Percentiles rank a stretch among this genome's conserved stretches.
Evolutionary conservation across 192 early-diverging fungal genomes (phyloP).

Genomic region (Pecoramyces ruminantium): DNA sequence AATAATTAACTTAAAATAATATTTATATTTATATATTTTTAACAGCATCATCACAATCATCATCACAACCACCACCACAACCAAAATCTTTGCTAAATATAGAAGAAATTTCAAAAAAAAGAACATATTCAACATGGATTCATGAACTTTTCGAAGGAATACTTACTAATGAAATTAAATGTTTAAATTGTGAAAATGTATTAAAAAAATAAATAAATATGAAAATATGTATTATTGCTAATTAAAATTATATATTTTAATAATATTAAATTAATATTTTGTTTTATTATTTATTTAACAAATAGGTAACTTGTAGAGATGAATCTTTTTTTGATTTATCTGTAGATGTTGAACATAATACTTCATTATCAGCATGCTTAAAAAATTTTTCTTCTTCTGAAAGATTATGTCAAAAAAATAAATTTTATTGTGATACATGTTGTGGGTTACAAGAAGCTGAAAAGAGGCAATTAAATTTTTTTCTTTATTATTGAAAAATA

Average conservation of each 20-base stretch:
- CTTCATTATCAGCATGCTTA: conserved; percentile 86
- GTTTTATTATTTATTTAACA: too few species aligned
- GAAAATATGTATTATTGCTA: too few species aligned
- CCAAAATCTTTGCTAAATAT: conserved; percentile 10
- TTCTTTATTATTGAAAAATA: too few species aligned
- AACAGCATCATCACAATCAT: neutral
- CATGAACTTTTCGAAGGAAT: conserved; percentile 90
- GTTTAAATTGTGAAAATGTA: conserved; percentile 88
- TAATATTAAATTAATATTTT: too few species aligned
- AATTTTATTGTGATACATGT: conserved; percentile 94
- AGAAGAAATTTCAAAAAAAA: conserved; percentile 40
- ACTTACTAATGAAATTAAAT: conserved; percentile 91
- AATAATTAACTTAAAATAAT: too few species aligned
- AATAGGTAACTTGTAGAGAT: conserved; percentile 71
- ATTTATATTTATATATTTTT: neutral
- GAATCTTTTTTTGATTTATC: conserved; percentile 92
- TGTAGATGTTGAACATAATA: conserved; percentile 90
- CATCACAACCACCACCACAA: neutral
- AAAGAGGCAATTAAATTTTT: too few species aligned
- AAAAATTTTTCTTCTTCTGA: conserved; percentile 90
- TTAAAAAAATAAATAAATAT: neutral
- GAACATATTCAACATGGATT: conserved; percentile 57
- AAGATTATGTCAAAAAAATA: conserved; percentile 87
- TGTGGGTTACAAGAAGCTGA: conserved; percentile 92
- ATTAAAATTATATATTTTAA: too few species aligned